Base-by-base conservation (phyloP, 2,329 filamentous ascomycete genomes). In the Graphium sp. region DNA sequence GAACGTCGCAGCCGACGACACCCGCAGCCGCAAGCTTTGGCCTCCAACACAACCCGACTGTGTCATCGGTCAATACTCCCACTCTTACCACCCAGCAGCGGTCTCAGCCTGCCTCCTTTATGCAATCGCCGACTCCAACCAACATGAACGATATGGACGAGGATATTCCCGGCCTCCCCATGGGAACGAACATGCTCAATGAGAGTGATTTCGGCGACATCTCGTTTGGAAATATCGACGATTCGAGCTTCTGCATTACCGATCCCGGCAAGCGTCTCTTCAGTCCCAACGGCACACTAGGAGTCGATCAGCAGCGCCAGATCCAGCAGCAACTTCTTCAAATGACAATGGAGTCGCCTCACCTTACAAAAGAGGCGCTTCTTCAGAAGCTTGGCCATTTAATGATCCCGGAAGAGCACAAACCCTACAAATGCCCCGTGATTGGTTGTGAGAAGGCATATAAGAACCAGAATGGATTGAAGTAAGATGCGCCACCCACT, bases 361-460 rank as follows among this genome's bases (percentile, higher is more conserved):
- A 87, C 41, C 76, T 87, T 39, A 66, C 84, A 33, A 79, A 62
- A 29, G 60, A 64, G 32, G 52, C 57, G 13, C n/a, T 47, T 70
- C n/a, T 47, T 71, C 22, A 70, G 38, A 60, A 66, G 28, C 56
- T 70, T 31, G 63, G 64, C 18, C 62, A 58, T n/a, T 58, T 76
- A 47, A 62, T 73, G 52, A 64, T 74, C 33, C 77, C 77, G 11
- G 87, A 95, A 48, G 87, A 98, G 48, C 83, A 91, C 44, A 98
- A 95, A 55, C 89, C 89, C 0, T 98, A 93, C 63, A 81, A 85
- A 49, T 98, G 89, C 45, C 89, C 89, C 2, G 89, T 98, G 28
- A 92, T 98, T 48, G 89, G 89, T 5, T 98, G 89, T 46, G 89
- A 95, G 52, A 98, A 98, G 62, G 87, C 89, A 0, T 98, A 98